Conservation (phyloP, 1,284 basidiomycete species). For the Fomitopsis schrenkii region DNA sequence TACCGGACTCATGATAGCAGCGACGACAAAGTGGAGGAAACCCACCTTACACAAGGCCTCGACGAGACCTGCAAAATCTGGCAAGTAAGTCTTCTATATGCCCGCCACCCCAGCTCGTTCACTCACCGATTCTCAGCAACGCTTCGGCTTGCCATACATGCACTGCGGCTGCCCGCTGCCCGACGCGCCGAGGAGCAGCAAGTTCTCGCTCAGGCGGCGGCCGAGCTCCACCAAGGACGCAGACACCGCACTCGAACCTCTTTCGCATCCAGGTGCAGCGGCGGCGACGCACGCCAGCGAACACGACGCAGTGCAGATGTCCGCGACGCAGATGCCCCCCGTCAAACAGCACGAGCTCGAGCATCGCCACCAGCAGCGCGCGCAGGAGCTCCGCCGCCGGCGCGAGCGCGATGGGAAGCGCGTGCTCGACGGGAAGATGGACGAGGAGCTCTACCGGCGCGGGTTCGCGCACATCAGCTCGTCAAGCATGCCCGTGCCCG, state of each 20-base stretch:
- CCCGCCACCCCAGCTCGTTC: slow-evolving; percentile 6
- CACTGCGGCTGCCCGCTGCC: slow-evolving; percentile 25
- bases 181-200: slow-evolving; percentile 13
- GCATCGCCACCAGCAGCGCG: slow-evolving; percentile 14
- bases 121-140: slow-evolving; percentile 10
- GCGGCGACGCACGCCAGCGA: slow-evolving; percentile 37
- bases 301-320: slow-evolving; percentile 27
- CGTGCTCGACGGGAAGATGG: slow-evolving; percentile 17
- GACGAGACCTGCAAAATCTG: slow-evolving; percentile 31
- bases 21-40: slow-evolving; percentile 31
- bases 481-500: slow-evolving; percentile 23
- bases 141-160: slow-evolving; percentile 21
- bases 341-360: background rate
- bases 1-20: slow-evolving; percentile 15
- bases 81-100: slow-evolving; percentile 15
- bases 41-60: slow-evolving; percentile 30
- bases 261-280: too few relatives aligned
- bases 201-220: slow-evolving; percentile 6
- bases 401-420: slow-evolving; percentile 19
- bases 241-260: too few relatives aligned
- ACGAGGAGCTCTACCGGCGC: slow-evolving; percentile 12
- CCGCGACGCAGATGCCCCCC: background rate
- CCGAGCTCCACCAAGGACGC: background rate
- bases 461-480: slow-evolving; percentile 15
- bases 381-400: slow-evolving; percentile 16